Evolutionary conservation across 352 stramenopile genomes (phyloP), one percentile per base, ranked within the genome.

Genomic region (Globisporangium apiculatum): DNA sequence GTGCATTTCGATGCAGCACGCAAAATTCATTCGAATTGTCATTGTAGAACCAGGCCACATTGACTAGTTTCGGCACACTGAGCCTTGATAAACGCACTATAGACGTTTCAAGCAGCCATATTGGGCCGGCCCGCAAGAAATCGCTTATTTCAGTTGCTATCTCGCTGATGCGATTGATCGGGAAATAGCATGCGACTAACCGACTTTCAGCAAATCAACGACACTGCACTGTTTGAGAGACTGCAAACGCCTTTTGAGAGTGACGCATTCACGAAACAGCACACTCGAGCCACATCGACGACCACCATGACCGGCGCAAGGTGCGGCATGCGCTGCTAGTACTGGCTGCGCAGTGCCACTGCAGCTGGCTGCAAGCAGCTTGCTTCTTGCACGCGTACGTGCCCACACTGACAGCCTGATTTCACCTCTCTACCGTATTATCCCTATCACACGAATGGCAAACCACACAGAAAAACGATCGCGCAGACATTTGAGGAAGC

Each of bases 401-500:
- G 11, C 4, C 42, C 5, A 15, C 11, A 15, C 42, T 17, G 42
- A 47, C 11, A n/a, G 12, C n/a, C 7, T 47, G 42, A 10, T 45
- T 45, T 10, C 9, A 5, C 41, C 41, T 15, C 9, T 10, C 41
- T 14, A 45, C 10, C 8, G 14, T 14, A 47, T 31, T 31, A 31
- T 31, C 24, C 24, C 24, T 31, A 31, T 31, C 24, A 31, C 24
- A 31, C 24, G 24, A 31, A 31, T 31, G 24, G 24, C 24, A 31
- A 31, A 31, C 24, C 42, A 47, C 48, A 15, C 35, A 90, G 75
- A 82, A 68, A 75, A 58, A 86, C 71, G 11, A 86, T 93, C 55
- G 60, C 65, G 38, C 67, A 93, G 46, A 71, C 84, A 53, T 80
- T 93, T 53, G 76, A 71, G 9, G 66, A 83, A 41, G 60, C 77